Base-by-base conservation (phyloP, 225 moss, liverwort and hornwort genomes). In the Anthoceros angustus region DNA sequence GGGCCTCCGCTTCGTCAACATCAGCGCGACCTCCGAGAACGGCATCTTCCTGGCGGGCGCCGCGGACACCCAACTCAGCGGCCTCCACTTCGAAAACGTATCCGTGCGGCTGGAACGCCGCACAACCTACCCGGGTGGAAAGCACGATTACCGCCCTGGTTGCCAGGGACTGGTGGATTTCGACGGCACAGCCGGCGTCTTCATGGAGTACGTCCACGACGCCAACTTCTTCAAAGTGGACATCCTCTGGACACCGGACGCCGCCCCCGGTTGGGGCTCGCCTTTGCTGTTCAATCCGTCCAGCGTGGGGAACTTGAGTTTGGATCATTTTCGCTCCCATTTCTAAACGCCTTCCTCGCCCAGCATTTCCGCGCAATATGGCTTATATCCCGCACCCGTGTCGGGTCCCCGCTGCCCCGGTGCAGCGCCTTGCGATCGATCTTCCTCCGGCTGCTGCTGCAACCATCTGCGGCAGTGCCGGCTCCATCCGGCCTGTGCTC, bases 131-230 rank as follows among this genome's bases (percentile, higher is more conserved):
- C 62, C 66, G 0, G 82, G 84, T 12, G 79, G 78, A 2, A 80
- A 48, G 68, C 90, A 94, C 43, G 94, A 94, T 63, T 88, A 94
- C 62, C 73, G 94, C 68, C 94, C 94, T 0, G 94, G 88, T 1
- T 94, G 94, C 68, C 76, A 63, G 25, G 94, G 90, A 11, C 68
- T 94, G 43, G 90, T 94, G 45, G 10, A 65, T 55, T 86, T 15
- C n/a, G 23, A 90, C 43, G 14, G 48, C 5, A 84, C 83, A 67
- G 71, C 88, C 3, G 94, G 87, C 0, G 32, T 86, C 62, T 94
- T 94, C 65, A 72, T 90, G 49, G 86, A 88, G 68, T 70, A 76
- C 70, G 83, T 83, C 18, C 61, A 80, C 69, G 71, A 86, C 49
- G 15, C 88, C 0, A 63, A 64, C 42, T 77, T 90, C 68, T 40